These are phyloP conservation scores for Moesziomyces sp. DNA, from an alignment of 1,284 basidiomycete genomes.

Conservation along the genomic window DNA sequence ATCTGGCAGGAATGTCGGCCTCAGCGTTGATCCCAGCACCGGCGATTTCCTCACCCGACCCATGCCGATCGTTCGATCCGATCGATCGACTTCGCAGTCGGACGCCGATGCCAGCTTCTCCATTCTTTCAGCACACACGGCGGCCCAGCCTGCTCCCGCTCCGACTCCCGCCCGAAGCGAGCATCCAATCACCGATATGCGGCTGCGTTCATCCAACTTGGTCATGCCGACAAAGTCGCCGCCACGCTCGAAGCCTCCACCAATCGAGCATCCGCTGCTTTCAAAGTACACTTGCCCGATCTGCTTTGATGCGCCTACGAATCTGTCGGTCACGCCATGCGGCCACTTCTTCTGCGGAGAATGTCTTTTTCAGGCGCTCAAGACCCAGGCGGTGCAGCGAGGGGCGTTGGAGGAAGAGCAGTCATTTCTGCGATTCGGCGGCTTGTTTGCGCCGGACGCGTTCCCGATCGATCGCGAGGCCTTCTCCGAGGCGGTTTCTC, in stretches of 20 bases:
- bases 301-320: slow-evolving; percentile 58
- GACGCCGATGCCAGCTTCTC: slow-evolving; percentile 26
- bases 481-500: neutral
- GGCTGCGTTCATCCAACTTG: slow-evolving; percentile 27
- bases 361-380: slow-evolving; percentile 59
- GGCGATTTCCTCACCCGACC: slow-evolving; percentile 33
- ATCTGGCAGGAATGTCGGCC: slow-evolving; percentile 9
- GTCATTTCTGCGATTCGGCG: slow-evolving; percentile 11
- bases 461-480: neutral
- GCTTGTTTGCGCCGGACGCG: slow-evolving; percentile 39
- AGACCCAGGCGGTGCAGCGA: slow-evolving; percentile 47
- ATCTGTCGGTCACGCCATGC: slow-evolving; percentile 53
- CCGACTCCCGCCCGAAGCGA: slow-evolving; percentile 13
- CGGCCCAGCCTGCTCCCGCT: slow-evolving; percentile 2
- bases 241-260: slow-evolving; percentile 41
- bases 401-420: slow-evolving; percentile 39
- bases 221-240: slow-evolving; percentile 38
- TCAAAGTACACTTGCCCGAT: slow-evolving; percentile 60
- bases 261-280: slow-evolving; percentile 48
- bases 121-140: slow-evolving; percentile 15
- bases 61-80: slow-evolving; percentile 32
- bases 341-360: slow-evolving; percentile 64
- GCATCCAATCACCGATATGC: slow-evolving; percentile 39
- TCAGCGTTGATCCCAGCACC: slow-evolving; percentile 30
- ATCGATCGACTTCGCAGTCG: slow-evolving; percentile 3